Base-by-base conservation (phyloP, 495 filamentous ascomycete species). In the Xylaria intraflava region DNA sequence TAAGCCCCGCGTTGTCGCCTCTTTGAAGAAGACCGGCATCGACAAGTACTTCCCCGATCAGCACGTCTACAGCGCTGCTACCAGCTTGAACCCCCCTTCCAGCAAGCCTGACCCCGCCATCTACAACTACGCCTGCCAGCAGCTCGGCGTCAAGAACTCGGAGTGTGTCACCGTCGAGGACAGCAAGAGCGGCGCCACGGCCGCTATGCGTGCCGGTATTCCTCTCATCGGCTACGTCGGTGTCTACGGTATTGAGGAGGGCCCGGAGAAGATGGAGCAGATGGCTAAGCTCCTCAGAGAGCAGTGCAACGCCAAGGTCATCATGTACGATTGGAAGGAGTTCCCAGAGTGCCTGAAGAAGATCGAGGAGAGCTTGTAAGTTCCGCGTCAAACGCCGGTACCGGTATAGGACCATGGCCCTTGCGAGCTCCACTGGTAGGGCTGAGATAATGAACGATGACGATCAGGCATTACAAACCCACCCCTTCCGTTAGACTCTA, bases 71-170 rank as follows among this genome's bases (percentile, higher is more conserved):
- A 87, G 82, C 53, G 91, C 91, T 30, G 91, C 91, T 29, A 89
- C 83, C 29, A 86, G 82, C 30, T 78, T 96, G 62, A 70, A 74
- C 44, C 83, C 76, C 62, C 91, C 91, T 6, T 90, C 88, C 23
- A 87, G 80, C 67, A 96, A 96, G 81, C 91, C 91, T 36, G 87
- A 96, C 69, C 91, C 91, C 22, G 90, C 90, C 48, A 89, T 96
- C 73, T 96, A 96, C 72, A 71, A 90, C 56, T 78, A 86, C 66
- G 87, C 91, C 12, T 84, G 88, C 66, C 69, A 93, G 69, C 71
- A 79, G 65, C 72, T 95, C 49, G 85, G 84, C 51, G 86, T 86
- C 73, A 82, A 80, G 67, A 75, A 88, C 8, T 78, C 75, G 24
- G 87, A 94, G 77, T 86, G 83, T 48, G 80, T 96, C 27, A 83